Percentiles rank a stretch among this genome's conserved stretches.
Conservation (phyloP, 2,329 filamentous ascomycete species). For the Colletotrichum sidae region DNA sequence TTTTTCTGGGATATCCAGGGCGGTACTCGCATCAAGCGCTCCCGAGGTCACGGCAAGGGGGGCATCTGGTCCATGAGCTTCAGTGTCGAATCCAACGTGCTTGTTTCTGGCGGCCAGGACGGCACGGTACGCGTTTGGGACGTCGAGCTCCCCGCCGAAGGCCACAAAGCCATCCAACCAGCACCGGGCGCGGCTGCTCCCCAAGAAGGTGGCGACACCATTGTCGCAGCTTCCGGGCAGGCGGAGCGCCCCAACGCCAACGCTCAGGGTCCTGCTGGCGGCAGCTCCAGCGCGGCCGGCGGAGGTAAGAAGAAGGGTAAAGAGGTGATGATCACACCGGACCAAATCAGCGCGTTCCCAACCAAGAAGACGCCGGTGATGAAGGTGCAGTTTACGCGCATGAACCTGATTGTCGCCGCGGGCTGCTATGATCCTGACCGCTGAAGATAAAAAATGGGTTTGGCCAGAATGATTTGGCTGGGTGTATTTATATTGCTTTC, state of each 20-base stretch:
- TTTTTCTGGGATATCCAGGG: constrained; percentile 95
- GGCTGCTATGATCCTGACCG: constrained; percentile 73
- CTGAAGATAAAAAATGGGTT: constrained; percentile 41
- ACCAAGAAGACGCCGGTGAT: constrained; percentile 97
- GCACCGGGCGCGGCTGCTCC: constrained; percentile 31
- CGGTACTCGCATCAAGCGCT: constrained; percentile 88
- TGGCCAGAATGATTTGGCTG: constrained; percentile 3
- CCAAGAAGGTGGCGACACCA: constrained; percentile 45
- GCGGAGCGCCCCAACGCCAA: constrained; percentile 43
- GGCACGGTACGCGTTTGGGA: constrained; percentile 96
- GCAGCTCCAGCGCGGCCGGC: constrained; percentile 43
- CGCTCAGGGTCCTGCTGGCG: constrained; percentile 42
- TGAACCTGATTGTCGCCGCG: constrained; percentile 92
- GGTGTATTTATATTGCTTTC: constrained; percentile 23
- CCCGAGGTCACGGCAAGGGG: constrained; percentile 92
- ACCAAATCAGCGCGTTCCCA: constrained; percentile 94
- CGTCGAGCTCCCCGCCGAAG: constrained; percentile 77
- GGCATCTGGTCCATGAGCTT: constrained; percentile 95
- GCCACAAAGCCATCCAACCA: constrained; percentile 62
- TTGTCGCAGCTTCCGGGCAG: constrained; percentile 44
- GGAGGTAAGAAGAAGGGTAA: constrained; percentile 81
- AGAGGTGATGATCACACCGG: constrained; percentile 88
- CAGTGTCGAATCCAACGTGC: constrained; percentile 89
- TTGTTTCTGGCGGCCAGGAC: constrained; percentile 91
- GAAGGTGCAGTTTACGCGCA: constrained; percentile 91